Evolutionary conservation across 2,329 filamentous ascomycete species (phyloP), one percentile per base, ranked within the genome.

Genomic region (Arthrobotrys pseudoclavata): DNA sequence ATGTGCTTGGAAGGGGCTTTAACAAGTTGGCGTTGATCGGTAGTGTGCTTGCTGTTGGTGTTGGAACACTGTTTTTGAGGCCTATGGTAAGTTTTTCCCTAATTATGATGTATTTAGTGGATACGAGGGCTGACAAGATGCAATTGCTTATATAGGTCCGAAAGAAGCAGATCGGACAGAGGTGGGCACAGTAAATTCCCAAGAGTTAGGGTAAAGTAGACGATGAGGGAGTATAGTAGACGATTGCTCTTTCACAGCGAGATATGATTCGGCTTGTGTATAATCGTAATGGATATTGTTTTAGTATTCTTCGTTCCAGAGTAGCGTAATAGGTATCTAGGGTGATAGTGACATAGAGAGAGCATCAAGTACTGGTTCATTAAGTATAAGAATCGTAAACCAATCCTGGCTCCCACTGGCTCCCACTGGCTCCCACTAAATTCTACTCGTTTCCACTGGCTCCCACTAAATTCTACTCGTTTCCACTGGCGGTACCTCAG

Each of bases 1-100:
- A 99, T 85, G 89, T 98, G 48, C 85, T 99, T 15, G 96, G 94
- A 79, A 96, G 94, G 84, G 92, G 93, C 1, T 99, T 99, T 84
- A 96, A 95, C 83, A 97, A 97, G 86, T 83, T 94, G 69, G 92
- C 94, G 81, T 88, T 99, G 82, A 84, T 97, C 42, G 87, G 88
- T 15, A 99, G 96, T 0, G 94, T 99, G 42, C 86, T 91, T 47
- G 95, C 93, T 18, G 86, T 98, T 80, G 89, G 88, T 53, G 87
- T 89, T 45, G 94, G 93, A 53, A 95, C 97, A 15, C 84, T 90
- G 79, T 88, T 92, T 69, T 86, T 98, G 82, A 91, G 91, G 66
- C 96, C 96, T 29, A 89, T 98, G 89, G 96, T 97, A 87, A 86
- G 91, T 87, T 74, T 57, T 40, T 40, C 13, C 37, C 13, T 15